These are phyloP conservation scores for Fusarium secorum DNA, from an alignment of 2,329 filamentous ascomycete species.

Conservation along the genomic window DNA sequence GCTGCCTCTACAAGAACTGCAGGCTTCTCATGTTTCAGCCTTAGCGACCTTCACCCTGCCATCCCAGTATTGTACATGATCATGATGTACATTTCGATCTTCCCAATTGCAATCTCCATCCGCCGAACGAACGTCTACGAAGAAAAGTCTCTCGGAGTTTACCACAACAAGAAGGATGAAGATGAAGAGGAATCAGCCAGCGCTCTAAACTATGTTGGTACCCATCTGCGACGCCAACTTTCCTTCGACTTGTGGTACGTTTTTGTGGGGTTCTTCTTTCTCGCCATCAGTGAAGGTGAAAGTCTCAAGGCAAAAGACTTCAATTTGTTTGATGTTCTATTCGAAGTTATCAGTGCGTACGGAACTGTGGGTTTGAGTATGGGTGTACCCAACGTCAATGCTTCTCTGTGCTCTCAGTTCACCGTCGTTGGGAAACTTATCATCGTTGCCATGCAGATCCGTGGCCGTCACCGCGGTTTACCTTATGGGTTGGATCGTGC, in stretches of 20 bases:
- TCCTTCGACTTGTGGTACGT: conserved; percentile 99
- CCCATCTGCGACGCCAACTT: conserved; percentile 90
- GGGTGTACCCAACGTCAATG: conserved; percentile 78
- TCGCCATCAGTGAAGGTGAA: conserved; percentile 84
- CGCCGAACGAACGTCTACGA: conserved; percentile 96
- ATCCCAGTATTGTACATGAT: conserved; percentile 94
- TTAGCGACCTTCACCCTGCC: conserved; percentile 82
- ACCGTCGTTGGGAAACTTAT: conserved; percentile 74
- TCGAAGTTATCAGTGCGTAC: conserved; percentile 89
- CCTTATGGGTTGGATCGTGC: conserved; percentile 72
- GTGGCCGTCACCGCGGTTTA: conserved; percentile 72
- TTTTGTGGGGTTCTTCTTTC: conserved; percentile 90
- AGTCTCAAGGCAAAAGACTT: conserved; percentile 71
- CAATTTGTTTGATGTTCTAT: conserved; percentile 74
- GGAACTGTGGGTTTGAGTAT: conserved; percentile 93
- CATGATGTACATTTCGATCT: conserved; percentile 99
- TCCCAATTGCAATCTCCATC: conserved; percentile 94
- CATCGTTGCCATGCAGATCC: conserved; percentile 74
- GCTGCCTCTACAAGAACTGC: conserved; percentile 89
- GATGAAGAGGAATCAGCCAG: conserved; percentile 57
- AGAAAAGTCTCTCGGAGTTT: conserved; percentile 84
- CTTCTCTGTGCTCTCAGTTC: conserved; percentile 86
- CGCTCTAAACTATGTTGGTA: conserved; percentile 83
- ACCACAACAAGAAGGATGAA: conserved; percentile 58
- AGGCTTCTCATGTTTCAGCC: conserved; percentile 83